These are phyloP conservation scores for Trichoderma citrinoviride DNA, from an alignment of 2,329 filamentous ascomycete genomes.

Conservation along the genomic window DNA sequence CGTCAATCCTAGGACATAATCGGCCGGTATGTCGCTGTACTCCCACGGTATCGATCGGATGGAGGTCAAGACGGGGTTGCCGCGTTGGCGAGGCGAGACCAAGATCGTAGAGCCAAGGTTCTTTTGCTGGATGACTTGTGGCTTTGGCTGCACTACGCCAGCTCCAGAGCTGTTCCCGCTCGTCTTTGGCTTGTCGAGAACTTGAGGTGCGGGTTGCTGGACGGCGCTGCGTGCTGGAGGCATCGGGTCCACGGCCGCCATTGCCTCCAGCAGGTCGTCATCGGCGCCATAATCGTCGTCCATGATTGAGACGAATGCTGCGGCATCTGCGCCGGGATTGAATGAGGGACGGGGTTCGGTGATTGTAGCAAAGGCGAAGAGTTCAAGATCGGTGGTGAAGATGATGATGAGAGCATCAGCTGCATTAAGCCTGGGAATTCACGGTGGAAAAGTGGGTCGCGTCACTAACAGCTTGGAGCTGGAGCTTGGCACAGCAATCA, in stretches of 20 bases:
- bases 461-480: background rate
- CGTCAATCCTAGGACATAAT: slow-evolving; percentile 83
- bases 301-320: slow-evolving; percentile 29
- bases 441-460: background rate
- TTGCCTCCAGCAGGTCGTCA: slow-evolving; percentile 54
- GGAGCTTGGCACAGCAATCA: background rate
- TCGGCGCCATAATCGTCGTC: slow-evolving; percentile 59
- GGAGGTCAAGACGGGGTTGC: slow-evolving; percentile 85
- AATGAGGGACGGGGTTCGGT: background rate
- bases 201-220: slow-evolving; percentile 53
- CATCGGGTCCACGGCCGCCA: slow-evolving; percentile 48
- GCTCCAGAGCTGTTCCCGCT: slow-evolving; percentile 36
- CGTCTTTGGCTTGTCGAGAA: slow-evolving; percentile 49
- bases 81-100: slow-evolving; percentile 89
- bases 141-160: slow-evolving; percentile 80
- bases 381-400: background rate
- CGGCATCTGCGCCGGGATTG: background rate
- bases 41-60: slow-evolving; percentile 88
- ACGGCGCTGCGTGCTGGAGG: slow-evolving; percentile 40
- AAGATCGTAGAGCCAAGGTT: slow-evolving; percentile 73
- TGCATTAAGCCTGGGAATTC: background rate
- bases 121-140: slow-evolving; percentile 72
- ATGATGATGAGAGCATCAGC: background rate
- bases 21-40: slow-evolving; percentile 92
- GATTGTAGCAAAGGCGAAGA: background rate